These are phyloP conservation scores for Penicillium sp. DNA, from an alignment of 2,329 filamentous ascomycete genomes.

Conservation along the genomic window DNA sequence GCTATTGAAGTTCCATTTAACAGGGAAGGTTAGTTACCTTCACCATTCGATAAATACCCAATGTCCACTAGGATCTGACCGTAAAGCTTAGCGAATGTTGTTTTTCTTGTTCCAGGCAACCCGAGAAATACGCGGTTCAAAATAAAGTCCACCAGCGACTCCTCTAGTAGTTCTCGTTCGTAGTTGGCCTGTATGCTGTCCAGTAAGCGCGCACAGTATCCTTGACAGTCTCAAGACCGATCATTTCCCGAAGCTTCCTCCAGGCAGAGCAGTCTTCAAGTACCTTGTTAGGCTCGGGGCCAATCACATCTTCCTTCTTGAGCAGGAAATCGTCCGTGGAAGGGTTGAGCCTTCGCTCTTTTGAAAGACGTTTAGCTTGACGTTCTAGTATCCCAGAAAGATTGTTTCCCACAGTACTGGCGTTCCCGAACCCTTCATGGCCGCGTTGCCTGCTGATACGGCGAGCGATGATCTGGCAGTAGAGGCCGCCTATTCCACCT, in stretches of 20 bases:
- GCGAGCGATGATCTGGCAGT: slow-evolving; percentile 65
- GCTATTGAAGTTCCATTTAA: not conserved
- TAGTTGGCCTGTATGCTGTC: slow-evolving; percentile 69
- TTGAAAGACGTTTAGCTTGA: slow-evolving; percentile 62
- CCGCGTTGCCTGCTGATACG: slow-evolving; percentile 68
- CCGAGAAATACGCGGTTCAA: slow-evolving; percentile 75
- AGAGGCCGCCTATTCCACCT: slow-evolving; percentile 63
- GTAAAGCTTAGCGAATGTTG: slow-evolving; percentile 74
- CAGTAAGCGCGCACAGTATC: slow-evolving; percentile 62
- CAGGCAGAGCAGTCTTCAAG: slow-evolving; percentile 62
- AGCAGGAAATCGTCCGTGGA: slow-evolving; percentile 62
- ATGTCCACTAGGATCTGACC: slow-evolving; percentile 70
- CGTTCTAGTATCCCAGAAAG: slow-evolving; percentile 60
- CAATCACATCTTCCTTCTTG: slow-evolving; percentile 72
- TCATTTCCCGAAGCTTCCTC: slow-evolving; percentile 61
- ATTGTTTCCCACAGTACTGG: slow-evolving; percentile 68
- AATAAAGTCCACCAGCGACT: slow-evolving; percentile 62
- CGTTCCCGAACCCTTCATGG: slow-evolving; percentile 73
- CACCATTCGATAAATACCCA: slow-evolving; percentile 69
- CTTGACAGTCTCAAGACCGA: slow-evolving; percentile 68
- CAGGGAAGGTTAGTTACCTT: slow-evolving; percentile 53
- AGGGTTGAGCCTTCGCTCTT: slow-evolving; percentile 49
- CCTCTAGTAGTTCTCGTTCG: slow-evolving; percentile 65
- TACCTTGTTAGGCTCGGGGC: slow-evolving; percentile 65
- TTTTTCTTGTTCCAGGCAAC: slow-evolving; percentile 76